phyloP scores from a whole-genome alignment of 2,329 filamentous ascomycete genomes.

The Arthrinium phaeospermum region DNA sequence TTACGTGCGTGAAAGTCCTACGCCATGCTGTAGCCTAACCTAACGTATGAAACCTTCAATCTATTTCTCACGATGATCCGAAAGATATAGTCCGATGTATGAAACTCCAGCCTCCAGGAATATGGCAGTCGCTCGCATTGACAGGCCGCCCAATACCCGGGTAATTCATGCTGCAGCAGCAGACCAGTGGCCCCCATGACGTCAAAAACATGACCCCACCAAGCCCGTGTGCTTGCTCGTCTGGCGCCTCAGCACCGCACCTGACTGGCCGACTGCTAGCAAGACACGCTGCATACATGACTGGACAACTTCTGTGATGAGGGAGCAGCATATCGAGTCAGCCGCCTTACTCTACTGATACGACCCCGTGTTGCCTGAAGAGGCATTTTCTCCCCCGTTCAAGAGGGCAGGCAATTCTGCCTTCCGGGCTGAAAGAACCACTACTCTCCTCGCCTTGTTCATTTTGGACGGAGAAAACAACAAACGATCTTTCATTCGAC shows the following conservation, averaged over 20 bases:
- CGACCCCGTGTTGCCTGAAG: slow-evolving; percentile 1
- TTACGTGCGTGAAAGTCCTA: slow-evolving; percentile 1
- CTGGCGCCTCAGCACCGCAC: slow-evolving; percentile 10
- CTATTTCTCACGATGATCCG: not conserved
- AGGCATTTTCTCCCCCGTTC: not conserved
- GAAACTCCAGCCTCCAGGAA: not conserved
- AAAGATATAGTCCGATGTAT: not conserved
- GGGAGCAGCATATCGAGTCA: not conserved
- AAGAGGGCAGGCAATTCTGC: slow-evolving; percentile 1
- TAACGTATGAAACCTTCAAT: slow-evolving; percentile 9
- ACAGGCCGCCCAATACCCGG: not conserved
- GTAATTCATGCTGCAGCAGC: not conserved
- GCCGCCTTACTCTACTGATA: slow-evolving; percentile 10
- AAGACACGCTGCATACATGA: slow-evolving; percentile 9
- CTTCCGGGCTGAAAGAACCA: not conserved
- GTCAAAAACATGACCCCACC: slow-evolving; percentile 13
- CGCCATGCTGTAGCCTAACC: slow-evolving; percentile 8
- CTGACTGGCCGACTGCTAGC: not conserved
- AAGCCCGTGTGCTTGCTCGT: not conserved
- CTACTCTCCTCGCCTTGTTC: not conserved
- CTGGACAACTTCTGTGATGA: not conserved
- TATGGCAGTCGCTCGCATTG: not conserved
- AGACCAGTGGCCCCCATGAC: slow-evolving; percentile 5
- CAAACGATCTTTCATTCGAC: not conserved
- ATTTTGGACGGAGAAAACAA: not conserved